Evolutionary conservation across 805 yeast species (phyloP), one percentile per base, ranked within the genome.

Genomic region (Hanseniaspora valbyensis): DNA sequence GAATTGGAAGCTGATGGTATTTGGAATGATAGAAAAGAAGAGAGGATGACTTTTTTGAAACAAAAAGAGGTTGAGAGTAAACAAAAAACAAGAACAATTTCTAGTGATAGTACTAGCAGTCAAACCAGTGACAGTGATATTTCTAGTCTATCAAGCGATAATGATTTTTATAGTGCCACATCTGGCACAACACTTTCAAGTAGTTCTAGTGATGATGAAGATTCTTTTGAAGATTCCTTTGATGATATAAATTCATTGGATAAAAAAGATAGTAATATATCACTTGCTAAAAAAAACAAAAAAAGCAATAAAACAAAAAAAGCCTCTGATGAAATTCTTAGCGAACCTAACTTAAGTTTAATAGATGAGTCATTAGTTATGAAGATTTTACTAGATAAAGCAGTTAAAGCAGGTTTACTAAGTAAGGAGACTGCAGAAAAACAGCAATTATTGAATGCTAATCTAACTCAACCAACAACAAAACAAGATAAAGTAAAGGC

Each of bases 341-440:
- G n/a, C 13, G 34, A 10, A 32, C 16, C 34, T 13, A 13, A 13
- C 6, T n/a, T 5, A 7, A 32, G 34, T 22, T 34, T 32, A 6
- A 19, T 48, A 24, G 41, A 48, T 10, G 44, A 48, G n/a, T n/a
- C 19, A 7, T 25, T 40, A 14, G 51, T 48, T 13, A 29, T 48
- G 14, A 48, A 42, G 21, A 10, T 48, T 8, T 37, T 48, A 8
- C 16, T 48, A 28, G 51, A 48, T 16, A 48, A 48, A 26, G 51
- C 51, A 13, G 42, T 48, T 26, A 40, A 42, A 32, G 51, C 44
- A 14, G 51, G 51, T 13, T 21, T 48, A 12, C 18, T 48, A 18
- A 48, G 44, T 24, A 19, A 42, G 8, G 51, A 40, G n/a, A 38
- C 38, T 3, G 16, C 37, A 8, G 30, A 39, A 18, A 48, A 40